Percentiles rank a stretch among this genome's conserved stretches.
Evolutionary conservation across 148 eudicot genomes (phyloP).

Genomic region (Nyssa sinensis): DNA sequence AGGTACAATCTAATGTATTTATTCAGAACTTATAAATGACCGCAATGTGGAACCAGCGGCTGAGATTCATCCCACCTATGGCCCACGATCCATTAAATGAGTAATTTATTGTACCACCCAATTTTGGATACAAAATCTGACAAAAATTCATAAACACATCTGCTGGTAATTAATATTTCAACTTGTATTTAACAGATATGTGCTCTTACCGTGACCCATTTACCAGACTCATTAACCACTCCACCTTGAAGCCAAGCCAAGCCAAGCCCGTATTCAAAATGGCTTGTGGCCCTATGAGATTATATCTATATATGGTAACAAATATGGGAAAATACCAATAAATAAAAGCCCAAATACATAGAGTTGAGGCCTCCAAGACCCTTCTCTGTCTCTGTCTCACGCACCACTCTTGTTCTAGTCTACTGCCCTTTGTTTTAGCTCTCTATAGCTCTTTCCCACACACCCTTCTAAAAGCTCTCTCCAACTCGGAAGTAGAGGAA

Average conservation of each 20-base stretch:
- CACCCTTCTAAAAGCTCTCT: too few species aligned
- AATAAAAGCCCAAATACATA: slow-evolving; percentile 26
- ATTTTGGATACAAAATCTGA: slow-evolving; percentile 19
- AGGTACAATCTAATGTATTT: too few species aligned
- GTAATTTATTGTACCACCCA: slow-evolving; percentile 28
- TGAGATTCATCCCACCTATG: too few species aligned
- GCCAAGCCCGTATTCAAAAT: slow-evolving; percentile 3
- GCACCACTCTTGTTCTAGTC: slow-evolving; percentile 13
- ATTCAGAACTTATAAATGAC: too few species aligned
- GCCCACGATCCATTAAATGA: slow-evolving; percentile 34
- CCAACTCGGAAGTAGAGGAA: slow-evolving; percentile 72
- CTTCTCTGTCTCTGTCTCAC: slow-evolving; percentile 17
- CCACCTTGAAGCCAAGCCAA: slow-evolving; percentile 23
- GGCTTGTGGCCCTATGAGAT: neutral
- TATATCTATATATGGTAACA: neutral
- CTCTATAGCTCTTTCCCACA: slow-evolving; percentile 29
- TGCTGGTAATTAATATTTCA: neutral
- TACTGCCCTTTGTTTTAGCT: neutral
- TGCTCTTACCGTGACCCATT: neutral
- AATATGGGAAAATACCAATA: slow-evolving; percentile 21
- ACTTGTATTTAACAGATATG: neutral
- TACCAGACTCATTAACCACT: neutral
- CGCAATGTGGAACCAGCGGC: too few species aligned
- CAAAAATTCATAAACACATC: slow-evolving; percentile 8
- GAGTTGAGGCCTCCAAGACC: slow-evolving; percentile 16